These are phyloP conservation scores for Carex kokanica DNA, from an alignment of 176 grass and related monocot species.

Conservation along the genomic window DNA sequence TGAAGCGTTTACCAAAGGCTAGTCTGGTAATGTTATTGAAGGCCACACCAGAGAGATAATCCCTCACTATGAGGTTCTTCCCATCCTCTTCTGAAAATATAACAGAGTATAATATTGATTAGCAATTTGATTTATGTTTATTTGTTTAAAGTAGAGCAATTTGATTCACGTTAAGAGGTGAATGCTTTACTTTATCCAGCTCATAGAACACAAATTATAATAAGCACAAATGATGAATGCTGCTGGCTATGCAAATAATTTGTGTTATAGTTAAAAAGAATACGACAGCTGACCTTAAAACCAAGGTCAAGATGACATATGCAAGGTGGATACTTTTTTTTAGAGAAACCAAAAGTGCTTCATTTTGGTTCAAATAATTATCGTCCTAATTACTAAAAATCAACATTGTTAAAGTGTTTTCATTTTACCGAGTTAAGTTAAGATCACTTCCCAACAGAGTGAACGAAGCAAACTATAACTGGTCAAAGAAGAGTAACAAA, in stretches of 20 bases:
- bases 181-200: neutral
- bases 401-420: neutral
- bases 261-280: neutral
- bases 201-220: neutral
- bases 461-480: neutral
- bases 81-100: conserved; percentile 35
- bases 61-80: conserved; percentile 35
- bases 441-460: too few species aligned
- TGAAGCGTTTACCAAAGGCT: conserved; percentile 80
- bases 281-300: neutral
- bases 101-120: neutral
- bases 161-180: neutral
- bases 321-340: neutral
- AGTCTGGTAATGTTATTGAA: conserved; percentile 81
- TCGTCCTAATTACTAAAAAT: neutral
- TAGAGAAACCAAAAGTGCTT: neutral
- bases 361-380: neutral
- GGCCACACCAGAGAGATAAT: conserved; percentile 46
- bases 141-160: neutral
- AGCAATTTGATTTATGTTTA: conserved; percentile 15
- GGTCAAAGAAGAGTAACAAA: neutral
- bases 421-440: neutral
- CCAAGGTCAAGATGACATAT: neutral
- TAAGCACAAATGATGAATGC: neutral
- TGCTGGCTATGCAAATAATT: neutral